Percentiles rank a stretch among this genome's conserved stretches.
These are phyloP conservation scores for Pythium pyrilobum DNA, from an alignment of 352 stramenopile genomes.

Conservation along the genomic window DNA sequence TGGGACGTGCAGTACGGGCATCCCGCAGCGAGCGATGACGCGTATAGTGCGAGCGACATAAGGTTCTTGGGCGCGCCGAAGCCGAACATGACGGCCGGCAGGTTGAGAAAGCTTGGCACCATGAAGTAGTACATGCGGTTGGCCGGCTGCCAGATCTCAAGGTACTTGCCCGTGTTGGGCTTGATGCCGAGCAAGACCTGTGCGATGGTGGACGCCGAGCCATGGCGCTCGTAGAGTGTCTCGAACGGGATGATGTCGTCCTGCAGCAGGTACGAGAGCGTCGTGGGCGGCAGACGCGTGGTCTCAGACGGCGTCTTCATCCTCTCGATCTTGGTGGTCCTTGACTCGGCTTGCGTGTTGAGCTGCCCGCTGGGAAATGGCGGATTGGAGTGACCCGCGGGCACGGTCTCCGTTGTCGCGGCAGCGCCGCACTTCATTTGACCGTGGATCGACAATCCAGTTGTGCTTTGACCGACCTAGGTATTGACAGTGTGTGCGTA, in stretches of 20 bases:
- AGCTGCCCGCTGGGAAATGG: no score
- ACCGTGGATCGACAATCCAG: no score
- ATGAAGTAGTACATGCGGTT: conserved; percentile 21
- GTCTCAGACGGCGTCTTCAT: conserved; percentile 7
- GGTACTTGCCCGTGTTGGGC: conserved; percentile 20
- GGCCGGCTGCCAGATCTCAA: conserved; percentile 17
- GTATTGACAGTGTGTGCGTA: no score
- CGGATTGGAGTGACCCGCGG: no score
- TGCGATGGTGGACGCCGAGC: conserved; percentile 11
- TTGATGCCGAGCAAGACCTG: conserved; percentile 13
- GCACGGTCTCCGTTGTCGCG: no score
- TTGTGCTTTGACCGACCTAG: no score
- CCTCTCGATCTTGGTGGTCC: no score
- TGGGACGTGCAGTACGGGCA: conserved; percentile 20
- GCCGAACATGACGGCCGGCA: conserved; percentile 15
- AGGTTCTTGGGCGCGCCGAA: conserved; percentile 18
- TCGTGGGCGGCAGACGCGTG: conserved; percentile 10
- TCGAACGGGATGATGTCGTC: conserved; percentile 14
- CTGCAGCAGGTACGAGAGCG: conserved; percentile 16
- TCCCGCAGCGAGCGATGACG: conserved; percentile 12
- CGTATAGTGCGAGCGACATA: conserved; percentile 13
- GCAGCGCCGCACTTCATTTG: no score
- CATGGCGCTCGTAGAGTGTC: conserved; percentile 10
- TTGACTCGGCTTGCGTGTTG: no score
- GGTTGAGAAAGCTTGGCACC: conserved; percentile 17